Base-by-base conservation (phyloP, 2,329 filamentous ascomycete genomes). In the Diaporthe sp. region DNA sequence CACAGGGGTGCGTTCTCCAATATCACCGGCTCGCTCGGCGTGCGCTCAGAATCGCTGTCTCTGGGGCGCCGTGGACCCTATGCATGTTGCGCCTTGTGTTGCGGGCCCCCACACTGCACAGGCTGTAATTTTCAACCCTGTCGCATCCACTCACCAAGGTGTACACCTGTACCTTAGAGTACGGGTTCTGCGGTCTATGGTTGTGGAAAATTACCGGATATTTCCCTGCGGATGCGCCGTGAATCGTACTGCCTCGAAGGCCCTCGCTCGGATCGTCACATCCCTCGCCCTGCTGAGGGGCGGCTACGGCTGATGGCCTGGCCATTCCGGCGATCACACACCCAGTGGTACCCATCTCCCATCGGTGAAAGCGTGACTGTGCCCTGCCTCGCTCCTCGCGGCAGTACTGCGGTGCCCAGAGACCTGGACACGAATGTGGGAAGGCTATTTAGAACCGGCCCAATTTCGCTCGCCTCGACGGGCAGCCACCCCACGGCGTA, bases 61-160 rank as follows among this genome's bases (percentile, higher is more conserved):
- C 28, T 73, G 60, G 71, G 44, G 58, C 58, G n/a, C 34, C 60
- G 39, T 61, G 57, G 58, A 31, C 39, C 71, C 22, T 53, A 51
- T 55, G 49, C 34, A 71, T 73, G 49, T 65, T 65, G 71, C 51
- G 71, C 71, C 71, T 73, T 62, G 34, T 57, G 71, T 61, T 65
- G 60, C 71, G 71, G 71, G 71, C 58, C 71, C 71, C 71, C 71
- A 73, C 71, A 73, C 71, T 65, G 44, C 71, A 62, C 39, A 65
- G 46, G 57, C 46, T 53, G 71, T 65, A 57, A 73, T 73, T 73
- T 73, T 73, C 60, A n/a, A 70, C 65, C 65, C 49, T 42, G 65
- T 70, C 65, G 17, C 49, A 42, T 55, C 65, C 34, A 70, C 65
- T 17, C 15, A 42, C n/a, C 49, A 28, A 19, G 34, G n/a, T 42